Conservation (phyloP, 257 asterid genomes). For the Petunia secreta region DNA sequence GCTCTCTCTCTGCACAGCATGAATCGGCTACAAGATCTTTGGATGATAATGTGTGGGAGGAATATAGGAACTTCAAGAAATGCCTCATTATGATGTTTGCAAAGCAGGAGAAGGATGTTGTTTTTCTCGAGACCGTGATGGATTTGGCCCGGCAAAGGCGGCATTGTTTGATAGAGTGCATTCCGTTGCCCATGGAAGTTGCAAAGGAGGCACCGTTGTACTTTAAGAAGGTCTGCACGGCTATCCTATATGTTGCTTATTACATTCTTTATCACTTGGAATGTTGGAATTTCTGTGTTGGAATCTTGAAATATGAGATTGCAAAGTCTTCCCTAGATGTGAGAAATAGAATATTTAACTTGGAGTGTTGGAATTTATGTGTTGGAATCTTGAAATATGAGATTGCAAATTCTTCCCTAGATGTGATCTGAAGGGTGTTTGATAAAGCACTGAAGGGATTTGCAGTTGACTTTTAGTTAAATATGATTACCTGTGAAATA, state of each 20-base stretch:
- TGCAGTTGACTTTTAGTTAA: not conserved
- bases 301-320: not conserved
- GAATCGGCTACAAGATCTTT: conserved; percentile 82
- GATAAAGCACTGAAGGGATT: conserved; percentile 1
- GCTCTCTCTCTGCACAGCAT: conserved; percentile 56
- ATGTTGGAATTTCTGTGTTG: not conserved
- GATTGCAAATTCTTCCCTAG: not conserved
- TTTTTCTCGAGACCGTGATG: conserved; percentile 90
- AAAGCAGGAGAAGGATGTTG: conserved; percentile 77
- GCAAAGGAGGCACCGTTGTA: conserved; percentile 93
- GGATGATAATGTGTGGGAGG: conserved; percentile 92
- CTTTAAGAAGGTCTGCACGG: conserved; percentile 77
- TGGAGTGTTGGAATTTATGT: not conserved
- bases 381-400: not conserved
- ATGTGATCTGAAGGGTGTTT: not conserved
- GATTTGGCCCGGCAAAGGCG: conserved; percentile 77
- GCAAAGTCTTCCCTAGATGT: not conserved
- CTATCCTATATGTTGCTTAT: not conserved
- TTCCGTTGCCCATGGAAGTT: conserved; percentile 76
- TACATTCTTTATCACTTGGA: not conserved
- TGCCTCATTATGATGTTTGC: conserved; percentile 95
- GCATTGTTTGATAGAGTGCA: conserved; percentile 90
- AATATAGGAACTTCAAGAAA: conserved; percentile 93
- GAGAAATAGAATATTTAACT: no score
- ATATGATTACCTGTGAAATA: conserved; percentile 1